phyloP scores from a whole-genome alignment of 169 alveolate species.

The Babesia caballi region DNA sequence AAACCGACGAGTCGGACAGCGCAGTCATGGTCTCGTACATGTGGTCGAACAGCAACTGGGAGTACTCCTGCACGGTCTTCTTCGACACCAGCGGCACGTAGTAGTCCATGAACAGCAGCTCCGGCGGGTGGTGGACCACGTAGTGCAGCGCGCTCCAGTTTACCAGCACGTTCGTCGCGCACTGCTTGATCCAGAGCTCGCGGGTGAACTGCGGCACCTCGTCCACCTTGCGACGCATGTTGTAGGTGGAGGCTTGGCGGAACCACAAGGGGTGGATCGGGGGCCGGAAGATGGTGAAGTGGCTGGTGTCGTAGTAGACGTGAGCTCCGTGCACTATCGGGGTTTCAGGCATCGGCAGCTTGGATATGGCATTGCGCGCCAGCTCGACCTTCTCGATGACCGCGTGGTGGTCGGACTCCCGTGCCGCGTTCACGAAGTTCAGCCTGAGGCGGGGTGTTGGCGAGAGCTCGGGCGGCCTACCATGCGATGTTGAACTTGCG shows the following conservation, averaged over 20 bases:
- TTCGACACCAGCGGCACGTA: constrained; percentile 67
- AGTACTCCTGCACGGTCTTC: constrained; percentile 63
- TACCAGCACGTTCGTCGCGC: constrained; percentile 55
- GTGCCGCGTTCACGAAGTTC: constrained; percentile 14
- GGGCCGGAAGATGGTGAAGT: constrained; percentile 56
- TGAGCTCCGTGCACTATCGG: constrained; percentile 16
- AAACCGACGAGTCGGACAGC: background rate
- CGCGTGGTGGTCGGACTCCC: background rate
- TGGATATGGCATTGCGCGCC: background rate
- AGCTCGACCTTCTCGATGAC: background rate
- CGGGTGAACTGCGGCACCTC: constrained; percentile 51
- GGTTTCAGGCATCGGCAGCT: constrained; percentile 37
- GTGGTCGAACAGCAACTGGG: constrained; percentile 72
- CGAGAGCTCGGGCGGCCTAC: background rate
- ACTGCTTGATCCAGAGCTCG: constrained; percentile 61
- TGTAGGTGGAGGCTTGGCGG: background rate
- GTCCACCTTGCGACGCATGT: constrained; percentile 13
- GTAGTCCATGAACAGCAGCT: constrained; percentile 65
- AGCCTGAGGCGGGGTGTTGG: background rate
- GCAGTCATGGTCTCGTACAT: constrained; percentile 69
- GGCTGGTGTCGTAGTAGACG: constrained; percentile 30
- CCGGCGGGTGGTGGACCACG: constrained; percentile 74
- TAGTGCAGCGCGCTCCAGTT: constrained; percentile 77
- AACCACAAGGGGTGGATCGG: constrained; percentile 21
- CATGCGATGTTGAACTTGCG: constrained; percentile 59